Base-by-base conservation (phyloP, 306 rosid species). In the Elaeagnus macrophylla region DNA sequence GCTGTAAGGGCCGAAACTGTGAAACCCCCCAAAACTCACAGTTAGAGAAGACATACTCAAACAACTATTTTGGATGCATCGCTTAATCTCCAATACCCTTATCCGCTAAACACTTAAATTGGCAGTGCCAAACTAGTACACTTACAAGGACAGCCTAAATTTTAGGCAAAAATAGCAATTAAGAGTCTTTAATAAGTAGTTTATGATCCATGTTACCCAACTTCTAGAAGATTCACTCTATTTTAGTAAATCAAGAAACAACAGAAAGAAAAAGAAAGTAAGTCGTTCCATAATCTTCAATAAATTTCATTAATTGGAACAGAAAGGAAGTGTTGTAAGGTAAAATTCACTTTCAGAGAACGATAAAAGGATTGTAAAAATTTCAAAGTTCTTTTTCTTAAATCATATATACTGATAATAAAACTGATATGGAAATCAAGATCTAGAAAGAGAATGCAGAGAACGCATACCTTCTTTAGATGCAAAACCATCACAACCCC, bases 1-100 rank as follows among this genome's bases (percentile, higher is more conserved):
- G 77, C 60, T 35, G 54, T 60, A 37, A 93, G 96, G 14, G 81
- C 95, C 58, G 15, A 64, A 71, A 81, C 99, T 93, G 75, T 45
- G 67, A 69, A 72, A 55, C 65, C 43, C 38, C 52, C 4, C 63
- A 73, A 51, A 44, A 17, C 61, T 37, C 51, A 59, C 47, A 52
- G 57, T 70, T 58, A 71, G 61, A 37, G 48, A 62, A 59, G 37
- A 56, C 61, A 36, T 36, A 46, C 54, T 54, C 37, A 45, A 7
- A 48, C 67, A 10, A 52, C 54, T 32, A 54, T 48, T 52, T 17
- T 48, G 41, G 19, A 53, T 36, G 53, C 12, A 47, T 20, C 11
- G 43, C 36, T 57, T 63, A 39, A 35, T 48, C n/a, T 32, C 13
- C 45, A 12, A n/a, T n/a, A n/a, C n/a, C n/a, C n/a, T n/a, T n/a